These are phyloP conservation scores for Fusarium dlaminii DNA, from an alignment of 2,329 filamentous ascomycete species.

Conservation along the genomic window DNA sequence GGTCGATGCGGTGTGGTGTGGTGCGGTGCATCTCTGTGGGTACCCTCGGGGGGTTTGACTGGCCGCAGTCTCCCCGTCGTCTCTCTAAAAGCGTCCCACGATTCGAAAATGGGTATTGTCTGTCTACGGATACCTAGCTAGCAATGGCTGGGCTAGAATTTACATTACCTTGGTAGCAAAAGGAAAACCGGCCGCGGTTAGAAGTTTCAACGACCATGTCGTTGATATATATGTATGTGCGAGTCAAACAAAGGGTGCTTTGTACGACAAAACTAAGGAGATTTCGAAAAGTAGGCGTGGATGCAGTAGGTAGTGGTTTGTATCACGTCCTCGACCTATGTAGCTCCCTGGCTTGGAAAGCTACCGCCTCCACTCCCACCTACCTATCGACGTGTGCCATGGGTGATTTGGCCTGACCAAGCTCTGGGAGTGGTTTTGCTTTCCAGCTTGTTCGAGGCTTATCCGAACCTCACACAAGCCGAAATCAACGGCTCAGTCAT, in stretches of 20 bases:
- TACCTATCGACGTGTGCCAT: constrained; percentile 26
- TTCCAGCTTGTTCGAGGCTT: background rate
- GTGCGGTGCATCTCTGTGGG: constrained; percentile 29
- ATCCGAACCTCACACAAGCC: background rate
- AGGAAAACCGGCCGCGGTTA: background rate
- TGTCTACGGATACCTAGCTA: background rate
- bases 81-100: constrained; percentile 12
- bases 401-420: constrained; percentile 25
- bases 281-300: constrained; percentile 1
- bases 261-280: background rate
- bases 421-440: background rate
- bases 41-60: constrained; percentile 17
- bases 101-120: constrained; percentile 2
- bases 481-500: background rate
- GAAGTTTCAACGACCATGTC: background rate
- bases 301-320: constrained; percentile 15
- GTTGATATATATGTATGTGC: background rate
- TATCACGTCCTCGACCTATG: background rate
- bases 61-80: background rate
- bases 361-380: background rate
- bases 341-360: constrained; percentile 1
- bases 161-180: background rate
- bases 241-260: background rate
- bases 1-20: constrained; percentile 30
- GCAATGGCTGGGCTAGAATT: background rate